Base-by-base conservation (phyloP, 768 basidiomycete species). In the Leccinum variicolor region DNA sequence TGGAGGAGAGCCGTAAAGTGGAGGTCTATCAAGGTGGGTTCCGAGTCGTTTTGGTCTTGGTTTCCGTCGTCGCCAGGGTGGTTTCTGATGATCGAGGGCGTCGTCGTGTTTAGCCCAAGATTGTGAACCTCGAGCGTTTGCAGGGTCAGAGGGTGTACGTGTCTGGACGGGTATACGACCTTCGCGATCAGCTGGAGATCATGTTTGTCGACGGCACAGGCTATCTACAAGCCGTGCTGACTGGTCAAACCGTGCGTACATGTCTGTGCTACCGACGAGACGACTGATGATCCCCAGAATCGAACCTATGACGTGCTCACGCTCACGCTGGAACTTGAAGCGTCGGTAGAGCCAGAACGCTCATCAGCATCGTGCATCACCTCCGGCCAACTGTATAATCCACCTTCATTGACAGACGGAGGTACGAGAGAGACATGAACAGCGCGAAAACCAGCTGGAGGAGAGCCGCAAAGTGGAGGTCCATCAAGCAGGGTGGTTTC, bases 191-290 rank as follows among this genome's bases (percentile, higher is more conserved):
- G 71, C 94, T 94, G 64, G 94, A 85, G 52, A 90, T 98, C 71
- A 93, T 90, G 64, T 99, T 99, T 73, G 73, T 98, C 60, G 87
- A 99, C 67, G 96, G 97, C 9, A 96, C 94, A 17, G 96, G 95
- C 7, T 96, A 92, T 73, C 79, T 98, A 10, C 97, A 99, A 73
- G 82, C 84, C 52, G 80, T 99, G 19, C 79, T 99, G 11, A 85
- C 90, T 33, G 96, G 94, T 47, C 81, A 80, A 62, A 82, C 90
- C 50, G 94, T 94, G 69, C 63, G 87, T 65, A 26, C 57, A 48
- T 25, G 10, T 28, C 19, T n/a, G 6, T 25, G 36, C 6, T 13
- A 45, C 26, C 54, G 26, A 31, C 9, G 9, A 52, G 5, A 8
- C 2, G 10, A 31, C 49, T 61, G 56, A 59, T n/a, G 48, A 2